Evolutionary conservation across 805 yeast species (phyloP).

Genomic region (Sungouiozyma intestinalis): DNA sequence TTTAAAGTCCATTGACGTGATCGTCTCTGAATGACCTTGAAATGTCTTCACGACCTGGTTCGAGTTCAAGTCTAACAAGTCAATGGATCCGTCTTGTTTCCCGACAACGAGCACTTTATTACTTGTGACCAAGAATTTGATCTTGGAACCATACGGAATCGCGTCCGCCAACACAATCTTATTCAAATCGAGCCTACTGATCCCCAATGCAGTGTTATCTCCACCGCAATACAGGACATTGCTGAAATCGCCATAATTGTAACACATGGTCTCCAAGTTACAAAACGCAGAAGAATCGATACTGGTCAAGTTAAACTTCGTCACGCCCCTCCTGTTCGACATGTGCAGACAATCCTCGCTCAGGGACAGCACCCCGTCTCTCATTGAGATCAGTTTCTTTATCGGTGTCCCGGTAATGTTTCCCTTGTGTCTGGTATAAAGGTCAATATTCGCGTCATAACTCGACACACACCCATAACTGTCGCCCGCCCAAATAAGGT

Average conservation of each 20-base stretch:
- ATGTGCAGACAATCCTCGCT: conserved; percentile 42
- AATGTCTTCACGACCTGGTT: conserved; percentile 42
- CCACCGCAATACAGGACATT: conserved; percentile 39
- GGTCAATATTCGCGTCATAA: conserved; percentile 37
- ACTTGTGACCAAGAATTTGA: conserved; percentile 40
- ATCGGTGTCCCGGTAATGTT: conserved; percentile 38
- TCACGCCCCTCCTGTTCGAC: conserved; percentile 48
- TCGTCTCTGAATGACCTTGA: conserved; percentile 47
- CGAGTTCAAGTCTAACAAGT: conserved; percentile 49
- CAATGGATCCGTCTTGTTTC: conserved; percentile 47
- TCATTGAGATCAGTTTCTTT: conserved; percentile 42
- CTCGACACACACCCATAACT: conserved; percentile 39
- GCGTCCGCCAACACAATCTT: conserved; percentile 30
- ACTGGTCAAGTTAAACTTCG: conserved; percentile 27
- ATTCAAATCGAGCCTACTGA: conserved; percentile 35
- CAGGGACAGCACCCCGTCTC: conserved; percentile 48
- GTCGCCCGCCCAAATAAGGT: conserved; percentile 81
- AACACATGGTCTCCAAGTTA: conserved; percentile 34
- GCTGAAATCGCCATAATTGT: conserved; percentile 30
- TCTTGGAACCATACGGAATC: conserved; percentile 36
- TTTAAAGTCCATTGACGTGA: conserved; percentile 54
- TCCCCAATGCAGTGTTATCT: conserved; percentile 22
- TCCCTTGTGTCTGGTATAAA: conserved; percentile 50
- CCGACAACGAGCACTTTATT: conserved; percentile 50
- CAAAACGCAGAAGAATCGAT: conserved; percentile 26